phyloP scores from a whole-genome alignment of 805 yeast species.

The Yamadazyma olivae region DNA sequence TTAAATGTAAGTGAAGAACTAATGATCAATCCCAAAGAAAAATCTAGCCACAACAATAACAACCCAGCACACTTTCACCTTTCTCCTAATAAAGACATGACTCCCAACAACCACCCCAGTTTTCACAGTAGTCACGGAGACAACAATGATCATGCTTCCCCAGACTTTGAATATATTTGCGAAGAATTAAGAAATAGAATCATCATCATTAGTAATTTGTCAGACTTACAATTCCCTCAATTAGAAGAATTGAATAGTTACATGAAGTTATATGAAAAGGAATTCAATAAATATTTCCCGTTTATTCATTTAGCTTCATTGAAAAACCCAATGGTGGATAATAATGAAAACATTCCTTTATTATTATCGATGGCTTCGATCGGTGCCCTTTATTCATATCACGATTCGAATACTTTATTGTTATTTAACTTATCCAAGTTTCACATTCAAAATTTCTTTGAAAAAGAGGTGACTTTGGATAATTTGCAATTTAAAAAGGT shows the following conservation, averaged over 20 bases:
- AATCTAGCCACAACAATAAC: background rate
- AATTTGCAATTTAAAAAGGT: conserved; percentile 51
- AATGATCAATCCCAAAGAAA: too few relatives aligned
- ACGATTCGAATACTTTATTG: conserved; percentile 70
- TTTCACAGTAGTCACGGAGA: background rate
- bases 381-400: conserved; percentile 85
- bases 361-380: conserved; percentile 79
- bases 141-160: background rate
- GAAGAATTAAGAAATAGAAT: conserved; percentile 54
- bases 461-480: conserved; percentile 43
- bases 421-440: conserved; percentile 65
- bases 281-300: conserved; percentile 80
- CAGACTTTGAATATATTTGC: conserved; percentile 17
- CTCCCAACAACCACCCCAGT: background rate
- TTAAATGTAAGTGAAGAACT: background rate
- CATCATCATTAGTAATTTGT: conserved; percentile 49
- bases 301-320: conserved; percentile 72
- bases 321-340: conserved; percentile 36
- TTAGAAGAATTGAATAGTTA: conserved; percentile 75
- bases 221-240: conserved; percentile 66
- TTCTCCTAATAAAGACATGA: background rate
- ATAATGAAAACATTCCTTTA: conserved; percentile 57
- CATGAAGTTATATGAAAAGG: conserved; percentile 67
- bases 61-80: background rate
- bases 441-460: conserved; percentile 65